Percentiles rank a stretch among this genome's conserved stretches.
Evolutionary conservation across 1,139 yeast genomes (phyloP).

Genomic region (Yamadazyma sp.): DNA sequence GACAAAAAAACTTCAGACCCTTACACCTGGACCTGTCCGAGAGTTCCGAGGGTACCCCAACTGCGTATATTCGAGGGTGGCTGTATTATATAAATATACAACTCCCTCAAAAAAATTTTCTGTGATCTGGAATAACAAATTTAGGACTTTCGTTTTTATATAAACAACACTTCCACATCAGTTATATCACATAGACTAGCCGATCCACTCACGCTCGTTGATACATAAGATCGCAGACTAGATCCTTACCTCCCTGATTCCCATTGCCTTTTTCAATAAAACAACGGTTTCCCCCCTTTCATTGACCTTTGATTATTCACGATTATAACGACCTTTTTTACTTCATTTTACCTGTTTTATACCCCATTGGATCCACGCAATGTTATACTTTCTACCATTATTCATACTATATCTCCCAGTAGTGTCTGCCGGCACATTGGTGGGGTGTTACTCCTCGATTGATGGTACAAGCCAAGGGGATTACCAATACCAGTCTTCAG

Average conservation of each 20-base stretch:
- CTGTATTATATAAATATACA: constrained; percentile 2
- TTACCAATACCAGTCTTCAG: constrained; percentile 49
- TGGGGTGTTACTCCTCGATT: constrained; percentile 37
- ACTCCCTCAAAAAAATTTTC: background rate
- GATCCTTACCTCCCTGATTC: background rate
- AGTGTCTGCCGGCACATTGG: constrained; percentile 9
- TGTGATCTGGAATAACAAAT: constrained; percentile 2
- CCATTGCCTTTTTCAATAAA: background rate
- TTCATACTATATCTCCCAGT: constrained; percentile 3
- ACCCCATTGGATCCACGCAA: background rate
- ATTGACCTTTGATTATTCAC: background rate
- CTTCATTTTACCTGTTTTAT: background rate
- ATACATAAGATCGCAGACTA: background rate
- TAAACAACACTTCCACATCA: background rate
- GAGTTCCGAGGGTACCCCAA: background rate
- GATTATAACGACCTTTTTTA: constrained; percentile 5
- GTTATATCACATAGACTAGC: background rate
- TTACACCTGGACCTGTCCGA: background rate
- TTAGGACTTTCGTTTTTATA: too few relatives aligned
- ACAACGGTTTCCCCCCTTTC: background rate
- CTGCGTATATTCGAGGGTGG: background rate
- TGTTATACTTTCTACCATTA: constrained; percentile 1
- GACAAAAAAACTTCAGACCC: background rate
- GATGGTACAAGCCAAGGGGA: constrained; percentile 34
- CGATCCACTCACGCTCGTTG: background rate